Evolutionary conservation across 495 filamentous ascomycete species (phyloP).

Genomic region (Aspergillus biplanus): DNA sequence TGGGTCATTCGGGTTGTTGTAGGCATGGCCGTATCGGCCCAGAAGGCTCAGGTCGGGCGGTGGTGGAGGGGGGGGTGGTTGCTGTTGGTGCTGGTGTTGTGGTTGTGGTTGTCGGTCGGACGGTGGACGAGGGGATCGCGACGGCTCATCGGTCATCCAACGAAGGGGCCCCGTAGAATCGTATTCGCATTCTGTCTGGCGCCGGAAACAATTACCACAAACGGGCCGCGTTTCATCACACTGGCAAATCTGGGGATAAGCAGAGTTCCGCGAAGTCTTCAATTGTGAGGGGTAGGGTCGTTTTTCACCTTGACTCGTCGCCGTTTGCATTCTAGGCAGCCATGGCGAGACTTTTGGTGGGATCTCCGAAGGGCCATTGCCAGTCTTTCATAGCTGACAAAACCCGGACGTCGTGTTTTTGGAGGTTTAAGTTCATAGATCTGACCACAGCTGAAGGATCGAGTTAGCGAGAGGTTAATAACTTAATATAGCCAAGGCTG

Average conservation of each 20-base stretch:
- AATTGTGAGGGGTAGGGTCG: neutral
- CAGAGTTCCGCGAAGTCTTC: neutral
- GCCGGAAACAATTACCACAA: constrained; percentile 46
- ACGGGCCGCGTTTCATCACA: constrained; percentile 44
- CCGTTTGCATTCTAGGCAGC: constrained; percentile 34
- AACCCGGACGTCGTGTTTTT: neutral
- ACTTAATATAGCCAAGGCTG: constrained; percentile 19
- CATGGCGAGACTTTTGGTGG: constrained; percentile 36
- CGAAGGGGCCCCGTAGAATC: constrained; percentile 40
- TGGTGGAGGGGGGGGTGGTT: constrained; percentile 22
- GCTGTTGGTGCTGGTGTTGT: constrained; percentile 21
- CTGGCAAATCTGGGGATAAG: constrained; percentile 21
- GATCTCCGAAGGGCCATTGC: constrained; percentile 31
- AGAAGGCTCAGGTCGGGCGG: constrained; percentile 34
- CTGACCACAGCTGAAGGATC: constrained; percentile 16
- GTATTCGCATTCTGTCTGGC: constrained; percentile 45
- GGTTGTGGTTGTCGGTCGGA: constrained; percentile 26
- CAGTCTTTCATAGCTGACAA: constrained; percentile 1
- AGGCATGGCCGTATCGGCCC: constrained; percentile 22
- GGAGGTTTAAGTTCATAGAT: constrained; percentile 13
- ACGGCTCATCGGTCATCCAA: constrained; percentile 43
- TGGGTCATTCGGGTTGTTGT: constrained; percentile 5
- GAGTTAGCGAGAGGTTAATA: constrained; percentile 16
- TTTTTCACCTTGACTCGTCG: constrained; percentile 44
- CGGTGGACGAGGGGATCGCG: constrained; percentile 17